Evolutionary conservation across 345 rosid species (phyloP), one percentile per base, ranked within the genome.

Genomic region (Cardamine occulta): DNA sequence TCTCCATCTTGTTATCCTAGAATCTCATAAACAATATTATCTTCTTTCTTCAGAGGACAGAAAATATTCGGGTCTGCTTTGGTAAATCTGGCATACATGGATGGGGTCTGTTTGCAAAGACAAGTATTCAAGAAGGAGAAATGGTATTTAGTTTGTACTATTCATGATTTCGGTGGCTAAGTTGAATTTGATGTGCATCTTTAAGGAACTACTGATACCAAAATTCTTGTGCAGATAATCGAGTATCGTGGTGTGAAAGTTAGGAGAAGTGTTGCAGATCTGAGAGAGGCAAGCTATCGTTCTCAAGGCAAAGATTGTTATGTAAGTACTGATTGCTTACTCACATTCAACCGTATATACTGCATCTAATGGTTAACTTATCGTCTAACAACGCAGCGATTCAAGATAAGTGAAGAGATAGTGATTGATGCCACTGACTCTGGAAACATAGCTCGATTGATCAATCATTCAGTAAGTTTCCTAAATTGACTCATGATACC

Each of bases 11-110:
- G 8, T 74, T 59, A 51, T 59, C 72, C 61, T 80, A 15, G 51
- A 61, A 77, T 73, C 67, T 62, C 17, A 24, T 49, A 52, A 44
- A 63, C 34, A 44, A 11, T 54, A 18, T 61, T 21, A 45, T 47
- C 69, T 75, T 60, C 68, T 81, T 42, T 82, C 70, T 81, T 42
- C 84, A 95, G 98, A 85, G 77, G 76, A 89, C 89, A 2, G 98
- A 95, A 81, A 85, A 81, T 18, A 83, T 79, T 35, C 87, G 96
- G 40, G 84, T 90, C 62, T 88, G 98, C 85, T 92, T 95, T 63
- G 99, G 99, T 62, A 92, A 93, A 85, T 95, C 99, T 78, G 90
- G 96, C 52, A 92, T 95, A 69, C 99, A 95, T 73, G 99, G 98
- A 79, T 95, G 98, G 98, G 99, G 99, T 69, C 87, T 95, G 57